Evolutionary conservation across 2,329 filamentous ascomycete genomes (phyloP), one percentile per base, ranked within the genome.

Genomic region (Fusarium buxicola): DNA sequence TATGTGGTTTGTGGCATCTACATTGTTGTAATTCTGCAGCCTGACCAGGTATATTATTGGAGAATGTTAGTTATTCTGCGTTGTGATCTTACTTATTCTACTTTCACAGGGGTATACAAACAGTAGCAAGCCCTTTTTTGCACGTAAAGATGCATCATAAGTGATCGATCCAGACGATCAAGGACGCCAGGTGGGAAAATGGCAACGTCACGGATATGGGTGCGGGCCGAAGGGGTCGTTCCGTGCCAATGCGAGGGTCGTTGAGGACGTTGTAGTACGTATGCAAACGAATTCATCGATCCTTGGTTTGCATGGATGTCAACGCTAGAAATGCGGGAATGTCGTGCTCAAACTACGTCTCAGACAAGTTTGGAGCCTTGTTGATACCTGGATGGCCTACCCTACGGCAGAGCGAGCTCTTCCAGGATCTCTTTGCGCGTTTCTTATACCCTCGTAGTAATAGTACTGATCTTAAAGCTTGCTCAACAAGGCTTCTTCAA

Each of bases 1-100:
- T 47, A 59, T 49, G 55, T 60, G 57, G 56, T 56, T 60, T 49
- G 47, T 47, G 55, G 41, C 55, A 66, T 59, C 50, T 56, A 52
- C 56, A 60, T 53, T 44, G 21, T 56, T 65, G 63, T 63, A 65
- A 56, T 65, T 58, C 51, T 55, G 56, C 49, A 41, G 43, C 38
- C 31, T 59, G 32, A 39, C 38, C 32, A 24, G 39, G 40, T 28
- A 48, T 28, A 28, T 32, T 13, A 16, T 40, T 39, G 38, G 27
- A 44, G 31, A 36, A 31, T 25, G 34, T 56, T 56, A 24, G 30
- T 63, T 45, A 45, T 38, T 24, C 36, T 63, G 8, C 16, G 28
- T 46, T 32, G 15, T n/a, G 39, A 34, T 21, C 8, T 32, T 25
- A 39, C 31, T 38, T 28, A n/a, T 21, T 28, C 44, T 12, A 16